Percentiles rank a stretch among this genome's conserved stretches.
Evolutionary conservation across 371 early-diverging fungal genomes (phyloP).

Genomic region (Nosema muscidifuracis): DNA sequence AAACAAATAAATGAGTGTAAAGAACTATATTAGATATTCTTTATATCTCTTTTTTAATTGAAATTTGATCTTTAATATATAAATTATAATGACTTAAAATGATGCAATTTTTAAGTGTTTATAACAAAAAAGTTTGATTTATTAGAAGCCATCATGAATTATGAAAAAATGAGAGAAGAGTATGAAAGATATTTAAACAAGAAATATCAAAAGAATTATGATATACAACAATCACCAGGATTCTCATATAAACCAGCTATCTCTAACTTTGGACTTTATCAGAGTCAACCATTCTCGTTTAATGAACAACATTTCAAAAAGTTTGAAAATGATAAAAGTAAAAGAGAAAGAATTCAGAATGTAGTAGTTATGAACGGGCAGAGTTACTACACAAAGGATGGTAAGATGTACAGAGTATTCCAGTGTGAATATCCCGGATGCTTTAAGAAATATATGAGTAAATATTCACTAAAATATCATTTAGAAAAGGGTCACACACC

Average conservation of each 20-base stretch:
- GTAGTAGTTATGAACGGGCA: not conserved
- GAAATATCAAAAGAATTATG: conserved; percentile 10
- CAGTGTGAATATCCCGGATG: not conserved
- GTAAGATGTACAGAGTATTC: not conserved
- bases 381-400: not conserved
- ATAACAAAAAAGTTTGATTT: not conserved
- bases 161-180: conserved; percentile 4
- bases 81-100: too few species aligned
- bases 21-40: too few species aligned
- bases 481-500: not conserved
- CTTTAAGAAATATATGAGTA: conserved; percentile 5
- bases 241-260: not conserved
- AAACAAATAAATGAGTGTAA: too few species aligned
- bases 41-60: too few species aligned
- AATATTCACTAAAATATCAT: conserved; percentile 10
- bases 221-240: not conserved
- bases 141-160: not conserved
- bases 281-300: not conserved
- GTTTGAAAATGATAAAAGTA: not conserved
- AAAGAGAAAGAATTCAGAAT: conserved; percentile 1
- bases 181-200: conserved; percentile 3
- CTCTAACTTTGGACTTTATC: not conserved
- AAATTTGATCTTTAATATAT: too few species aligned
- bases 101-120: too few species aligned
- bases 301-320: not conserved